Evolutionary conservation across 2,329 filamentous ascomycete species (phyloP), one percentile per base, ranked within the genome.

Genomic region (Tolypocladium cylindrosporum): DNA sequence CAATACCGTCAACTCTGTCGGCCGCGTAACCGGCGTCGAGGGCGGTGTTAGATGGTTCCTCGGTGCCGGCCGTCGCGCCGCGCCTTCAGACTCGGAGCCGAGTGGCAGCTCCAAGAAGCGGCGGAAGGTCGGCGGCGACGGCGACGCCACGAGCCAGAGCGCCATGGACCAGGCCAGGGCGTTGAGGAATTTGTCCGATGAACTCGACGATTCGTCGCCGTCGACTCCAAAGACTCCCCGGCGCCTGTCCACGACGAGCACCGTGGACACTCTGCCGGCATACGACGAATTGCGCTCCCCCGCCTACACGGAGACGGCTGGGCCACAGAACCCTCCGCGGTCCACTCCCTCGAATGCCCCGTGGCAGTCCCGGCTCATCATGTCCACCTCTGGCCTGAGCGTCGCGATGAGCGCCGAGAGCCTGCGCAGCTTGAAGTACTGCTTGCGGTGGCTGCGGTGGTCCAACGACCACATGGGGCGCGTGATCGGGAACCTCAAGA

Each of bases 381-480:
- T 96, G 70, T 92, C 90, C 6, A 97, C 93, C 0, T 96, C 91
- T 0, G 93, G 91, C 0, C 80, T 97, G 1, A 91, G 91, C 62
- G 87, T 96, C 19, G 91, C 94, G 1, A 91, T 99, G 81, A 95
- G 89, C 66, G 88, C 95, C 21, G 88, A 94, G 67, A 96, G 90
- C 27, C 76, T 97, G 10, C 84, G 86, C 55, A 94, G 88, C 61
- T 76, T 99, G 48, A 91, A 90, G 65, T 93, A 91, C 66, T 97
- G 92, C 62, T 76, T 97, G 2, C 81, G 82, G 31, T 89, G 91
- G 80, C 77, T 97, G 53, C 83, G 86, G 34, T 88, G 87, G 80
- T 90, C 90, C 1, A 96, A 96, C 61, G 85, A 84, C 8, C 89
- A 91, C 68, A 85, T 97, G 58, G 85, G 87, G 53, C 85, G 85